phyloP scores from a whole-genome alignment of 441 rosid species.

The Mallotus japonicus region DNA sequence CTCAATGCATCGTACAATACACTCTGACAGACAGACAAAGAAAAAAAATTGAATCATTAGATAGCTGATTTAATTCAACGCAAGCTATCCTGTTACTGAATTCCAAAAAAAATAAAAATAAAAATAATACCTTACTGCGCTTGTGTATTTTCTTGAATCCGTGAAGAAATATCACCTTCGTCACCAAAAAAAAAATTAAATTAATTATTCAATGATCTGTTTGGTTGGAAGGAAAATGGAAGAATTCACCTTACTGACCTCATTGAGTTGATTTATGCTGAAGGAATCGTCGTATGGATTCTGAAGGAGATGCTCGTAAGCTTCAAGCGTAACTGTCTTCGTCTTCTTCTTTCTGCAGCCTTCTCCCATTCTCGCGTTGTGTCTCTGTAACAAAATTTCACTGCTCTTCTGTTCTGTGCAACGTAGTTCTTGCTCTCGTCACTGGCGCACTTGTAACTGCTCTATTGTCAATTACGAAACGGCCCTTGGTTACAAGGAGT shows the following conservation, averaged over 20 bases:
- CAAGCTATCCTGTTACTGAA: not conserved
- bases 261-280: slow-evolving; percentile 3
- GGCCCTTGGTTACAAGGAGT: too few relatives aligned
- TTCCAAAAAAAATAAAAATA: not conserved
- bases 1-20: slow-evolving; percentile 14
- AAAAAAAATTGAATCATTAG: not conserved
- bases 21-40: not conserved
- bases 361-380: not conserved
- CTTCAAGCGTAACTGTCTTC: slow-evolving; percentile 11
- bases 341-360: not conserved
- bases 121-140: slow-evolving; percentile 14
- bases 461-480: too few relatives aligned
- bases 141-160: slow-evolving; percentile 27
- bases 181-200: not conserved
- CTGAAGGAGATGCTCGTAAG: slow-evolving; percentile 17
- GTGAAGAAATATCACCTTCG: slow-evolving; percentile 19
- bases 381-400: not conserved
- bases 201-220: not conserved
- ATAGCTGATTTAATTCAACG: not conserved
- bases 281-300: not conserved
- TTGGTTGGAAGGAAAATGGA: not conserved
- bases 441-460: too few relatives aligned
- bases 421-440: too few relatives aligned
- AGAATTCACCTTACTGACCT: not conserved
- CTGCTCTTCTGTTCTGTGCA: too few relatives aligned